Percentiles rank a stretch among this genome's conserved stretches.
These are phyloP conservation scores for Chamaenerion angustifolium DNA, from an alignment of 345 rosid species.

Conservation along the genomic window DNA sequence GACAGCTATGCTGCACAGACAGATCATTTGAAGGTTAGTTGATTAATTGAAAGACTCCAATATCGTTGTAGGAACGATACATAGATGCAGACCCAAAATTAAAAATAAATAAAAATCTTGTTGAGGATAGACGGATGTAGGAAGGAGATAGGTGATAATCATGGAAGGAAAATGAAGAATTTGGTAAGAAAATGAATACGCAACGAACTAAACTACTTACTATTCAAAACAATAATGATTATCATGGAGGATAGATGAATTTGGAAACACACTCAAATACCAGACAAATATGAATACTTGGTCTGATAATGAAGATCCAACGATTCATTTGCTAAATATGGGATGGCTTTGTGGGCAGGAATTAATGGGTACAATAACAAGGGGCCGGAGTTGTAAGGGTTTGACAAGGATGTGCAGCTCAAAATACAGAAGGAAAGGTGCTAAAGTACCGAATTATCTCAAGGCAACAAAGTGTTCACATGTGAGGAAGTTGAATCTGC, in stretches of 20 bases:
- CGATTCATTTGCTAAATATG: too few species aligned
- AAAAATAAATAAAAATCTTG: too few species aligned
- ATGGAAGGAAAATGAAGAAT: slow-evolving; percentile 2
- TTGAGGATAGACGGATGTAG: too few species aligned
- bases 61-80: neutral
- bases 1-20: slow-evolving; percentile 18
- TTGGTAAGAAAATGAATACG: neutral
- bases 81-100: too few species aligned
- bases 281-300: too few species aligned
- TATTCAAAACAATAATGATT: too few species aligned
- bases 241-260: too few species aligned
- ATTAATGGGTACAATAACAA: slow-evolving; percentile 18
- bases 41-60: neutral
- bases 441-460: slow-evolving; percentile 17
- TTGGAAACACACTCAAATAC: too few species aligned
- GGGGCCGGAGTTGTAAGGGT: slow-evolving; percentile 24
- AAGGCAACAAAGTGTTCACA: slow-evolving; percentile 9
- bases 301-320: too few species aligned
- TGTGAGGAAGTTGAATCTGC: slow-evolving; percentile 9
- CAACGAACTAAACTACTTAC: neutral
- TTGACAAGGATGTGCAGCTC: slow-evolving; percentile 34
- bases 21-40: slow-evolving; percentile 29
- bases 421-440: slow-evolving; percentile 31
- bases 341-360: slow-evolving; percentile 22
- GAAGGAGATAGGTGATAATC: neutral